Evolutionary conservation across 1,284 basidiomycete genomes (phyloP).

Genomic region (Marasmius sp.): DNA sequence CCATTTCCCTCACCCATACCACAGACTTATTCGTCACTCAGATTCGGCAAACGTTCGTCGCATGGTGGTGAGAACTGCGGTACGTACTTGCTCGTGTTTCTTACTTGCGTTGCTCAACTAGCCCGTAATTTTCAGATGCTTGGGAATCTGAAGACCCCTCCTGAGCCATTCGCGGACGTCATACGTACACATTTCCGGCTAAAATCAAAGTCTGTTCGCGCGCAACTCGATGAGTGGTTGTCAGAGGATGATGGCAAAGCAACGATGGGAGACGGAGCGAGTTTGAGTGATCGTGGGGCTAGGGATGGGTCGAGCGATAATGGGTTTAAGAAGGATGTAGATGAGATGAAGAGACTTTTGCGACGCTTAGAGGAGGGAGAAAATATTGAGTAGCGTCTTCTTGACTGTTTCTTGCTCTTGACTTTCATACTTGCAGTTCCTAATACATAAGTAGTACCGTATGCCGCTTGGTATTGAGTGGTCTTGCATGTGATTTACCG

Average conservation of each 20-base stretch:
- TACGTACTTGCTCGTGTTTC: slow-evolving; percentile 35
- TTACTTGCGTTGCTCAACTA: slow-evolving; percentile 4
- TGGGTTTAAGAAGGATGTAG: slow-evolving; percentile 64
- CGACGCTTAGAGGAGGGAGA: background rate
- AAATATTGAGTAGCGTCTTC: background rate
- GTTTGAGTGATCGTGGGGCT: slow-evolving; percentile 29
- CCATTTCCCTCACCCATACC: background rate
- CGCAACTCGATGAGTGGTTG: slow-evolving; percentile 83
- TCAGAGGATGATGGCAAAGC: slow-evolving; percentile 65
- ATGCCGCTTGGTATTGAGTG: too few species aligned
- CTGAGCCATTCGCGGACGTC: slow-evolving; percentile 79
- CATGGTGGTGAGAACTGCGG: slow-evolving; percentile 86
- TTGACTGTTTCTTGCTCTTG: background rate
- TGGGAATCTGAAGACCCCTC: slow-evolving; percentile 78
- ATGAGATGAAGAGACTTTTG: slow-evolving; percentile 63
- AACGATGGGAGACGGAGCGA: slow-evolving; percentile 54
- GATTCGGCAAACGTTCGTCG: slow-evolving; percentile 85
- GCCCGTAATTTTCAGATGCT: slow-evolving; percentile 60
- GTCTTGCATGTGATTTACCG: too few species aligned
- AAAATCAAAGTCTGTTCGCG: slow-evolving; percentile 67
- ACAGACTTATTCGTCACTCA: slow-evolving; percentile 27
- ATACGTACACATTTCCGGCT: slow-evolving; percentile 89
- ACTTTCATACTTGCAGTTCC: background rate
- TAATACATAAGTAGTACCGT: background rate
- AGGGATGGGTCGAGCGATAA: slow-evolving; percentile 43